A percentile compares a stretch with the other conserved stretches of the same genome.
These are phyloP conservation scores for Saccharomycopsis sp. DNA, from an alignment of 805 yeast genomes.

Conservation along the genomic window DNA sequence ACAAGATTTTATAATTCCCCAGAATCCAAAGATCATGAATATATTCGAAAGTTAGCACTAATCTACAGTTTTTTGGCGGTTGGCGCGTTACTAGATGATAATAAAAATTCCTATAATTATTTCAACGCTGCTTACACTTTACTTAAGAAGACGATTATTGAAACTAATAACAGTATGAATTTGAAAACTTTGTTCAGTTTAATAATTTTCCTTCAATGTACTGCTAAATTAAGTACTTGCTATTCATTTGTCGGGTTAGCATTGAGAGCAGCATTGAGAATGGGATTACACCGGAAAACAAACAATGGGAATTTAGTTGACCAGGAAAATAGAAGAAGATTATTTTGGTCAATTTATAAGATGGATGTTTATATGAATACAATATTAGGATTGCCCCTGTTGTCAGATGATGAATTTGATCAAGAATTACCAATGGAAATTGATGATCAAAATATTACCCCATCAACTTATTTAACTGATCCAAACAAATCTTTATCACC, in stretches of 20 bases:
- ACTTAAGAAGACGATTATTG: slow-evolving; percentile 18
- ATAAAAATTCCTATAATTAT: slow-evolving; percentile 19
- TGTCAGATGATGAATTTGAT: slow-evolving; percentile 73
- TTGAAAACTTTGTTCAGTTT: slow-evolving; percentile 66
- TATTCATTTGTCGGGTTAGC: slow-evolving; percentile 89
- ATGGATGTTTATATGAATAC: slow-evolving; percentile 88
- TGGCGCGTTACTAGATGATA: slow-evolving; percentile 58
- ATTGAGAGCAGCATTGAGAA: slow-evolving; percentile 69
- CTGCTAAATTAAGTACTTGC: slow-evolving; percentile 80
- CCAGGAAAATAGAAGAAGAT: slow-evolving; percentile 72
- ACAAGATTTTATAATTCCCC: slow-evolving; percentile 13
- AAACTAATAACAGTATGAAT: slow-evolving; percentile 20
- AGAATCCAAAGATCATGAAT: slow-evolving; percentile 1
- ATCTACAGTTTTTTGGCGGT: slow-evolving; percentile 85
- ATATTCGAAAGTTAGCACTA: slow-evolving; percentile 57
- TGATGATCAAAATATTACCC: slow-evolving; percentile 81
- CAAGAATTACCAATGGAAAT: slow-evolving; percentile 80
- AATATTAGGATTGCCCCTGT: slow-evolving; percentile 76
- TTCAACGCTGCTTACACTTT: slow-evolving; percentile 20
- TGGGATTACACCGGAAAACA: slow-evolving; percentile 75
- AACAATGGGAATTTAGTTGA: slow-evolving; percentile 65
- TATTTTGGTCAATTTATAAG: slow-evolving; percentile 85
- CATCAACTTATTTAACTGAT: slow-evolving; percentile 47
- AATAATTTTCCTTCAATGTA: slow-evolving; percentile 78
- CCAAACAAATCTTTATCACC: slow-evolving; percentile 43